Conservation (phyloP, 768 basidiomycete genomes). For the Neoboletus subvelutipes region DNA sequence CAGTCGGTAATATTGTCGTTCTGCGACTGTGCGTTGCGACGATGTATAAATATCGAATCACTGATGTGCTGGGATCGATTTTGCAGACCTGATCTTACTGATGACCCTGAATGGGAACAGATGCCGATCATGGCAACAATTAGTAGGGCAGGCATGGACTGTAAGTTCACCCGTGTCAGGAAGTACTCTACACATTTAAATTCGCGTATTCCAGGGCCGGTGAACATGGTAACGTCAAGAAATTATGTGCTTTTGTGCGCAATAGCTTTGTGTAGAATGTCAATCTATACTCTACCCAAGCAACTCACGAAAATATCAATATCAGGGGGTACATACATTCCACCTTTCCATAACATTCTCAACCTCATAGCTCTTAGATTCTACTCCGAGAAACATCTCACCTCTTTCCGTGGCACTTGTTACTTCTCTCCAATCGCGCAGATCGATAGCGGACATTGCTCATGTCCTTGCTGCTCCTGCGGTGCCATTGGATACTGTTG, state of each 20-base stretch:
- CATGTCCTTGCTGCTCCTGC: constrained; percentile 50
- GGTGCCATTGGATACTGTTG: constrained; percentile 41
- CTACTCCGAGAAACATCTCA: constrained; percentile 26
- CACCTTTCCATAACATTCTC: background rate
- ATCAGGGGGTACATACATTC: constrained; percentile 19
- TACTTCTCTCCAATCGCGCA: constrained; percentile 49
- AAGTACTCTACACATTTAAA: background rate
- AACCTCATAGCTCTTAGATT: constrained; percentile 29
- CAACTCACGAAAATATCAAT: constrained; percentile 13
- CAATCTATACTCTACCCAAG: constrained; percentile 47
- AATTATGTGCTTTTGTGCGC: constrained; percentile 58
- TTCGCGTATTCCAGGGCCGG: constrained; percentile 47
- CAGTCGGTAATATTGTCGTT: constrained; percentile 49
- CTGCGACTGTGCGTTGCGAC: constrained; percentile 48
- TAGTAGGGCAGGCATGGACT: constrained; percentile 45
- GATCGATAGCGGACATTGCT: constrained; percentile 57
- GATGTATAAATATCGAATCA: background rate
- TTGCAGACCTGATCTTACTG: constrained; percentile 51
- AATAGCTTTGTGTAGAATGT: constrained; percentile 43
- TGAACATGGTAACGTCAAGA: constrained; percentile 55
- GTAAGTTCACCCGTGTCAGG: constrained; percentile 36
- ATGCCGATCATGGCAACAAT: constrained; percentile 45
- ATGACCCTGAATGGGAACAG: constrained; percentile 51
- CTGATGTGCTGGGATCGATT: background rate
- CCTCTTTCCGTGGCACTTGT: constrained; percentile 27